Evolutionary conservation across 192 early-diverging fungal species (phyloP).

Genomic region (Backusella circina): DNA sequence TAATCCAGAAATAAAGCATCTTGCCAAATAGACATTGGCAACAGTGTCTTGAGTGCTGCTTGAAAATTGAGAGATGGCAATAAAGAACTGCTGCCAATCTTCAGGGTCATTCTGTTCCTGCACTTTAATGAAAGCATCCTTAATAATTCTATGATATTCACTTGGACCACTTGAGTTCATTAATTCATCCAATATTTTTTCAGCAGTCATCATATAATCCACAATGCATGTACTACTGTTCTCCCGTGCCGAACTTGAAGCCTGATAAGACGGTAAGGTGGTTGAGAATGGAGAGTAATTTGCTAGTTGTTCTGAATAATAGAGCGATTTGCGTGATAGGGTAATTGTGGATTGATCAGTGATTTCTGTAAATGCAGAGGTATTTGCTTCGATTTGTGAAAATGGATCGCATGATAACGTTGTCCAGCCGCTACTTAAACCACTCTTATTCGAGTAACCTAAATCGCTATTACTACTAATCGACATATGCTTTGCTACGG

Average conservation of each 20-base stretch:
- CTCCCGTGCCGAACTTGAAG: not conserved
- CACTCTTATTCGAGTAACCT: not conserved
- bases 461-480: not conserved
- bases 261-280: not conserved
- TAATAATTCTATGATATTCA: not conserved
- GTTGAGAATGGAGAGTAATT: not conserved
- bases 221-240: not conserved
- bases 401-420: slow-evolving; percentile 9
- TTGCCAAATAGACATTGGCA: slow-evolving; percentile 21
- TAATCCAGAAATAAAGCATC: slow-evolving; percentile 21
- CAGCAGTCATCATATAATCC: not conserved
- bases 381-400: slow-evolving; percentile 10
- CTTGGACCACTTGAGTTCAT: not conserved
- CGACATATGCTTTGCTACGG: not conserved
- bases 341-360: slow-evolving; percentile 11
- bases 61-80: slow-evolving; percentile 7
- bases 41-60: not conserved
- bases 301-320: not conserved
- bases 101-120: slow-evolving; percentile 12
- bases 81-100: slow-evolving; percentile 19
- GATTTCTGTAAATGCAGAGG: slow-evolving; percentile 10
- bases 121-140: slow-evolving; percentile 12
- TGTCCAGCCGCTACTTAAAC: slow-evolving; percentile 13
- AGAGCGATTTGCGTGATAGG: not conserved
- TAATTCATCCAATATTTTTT: not conserved